Evolutionary conservation across 371 early-diverging fungal species (phyloP).

Genomic region (Zancudomyces culisetae): DNA sequence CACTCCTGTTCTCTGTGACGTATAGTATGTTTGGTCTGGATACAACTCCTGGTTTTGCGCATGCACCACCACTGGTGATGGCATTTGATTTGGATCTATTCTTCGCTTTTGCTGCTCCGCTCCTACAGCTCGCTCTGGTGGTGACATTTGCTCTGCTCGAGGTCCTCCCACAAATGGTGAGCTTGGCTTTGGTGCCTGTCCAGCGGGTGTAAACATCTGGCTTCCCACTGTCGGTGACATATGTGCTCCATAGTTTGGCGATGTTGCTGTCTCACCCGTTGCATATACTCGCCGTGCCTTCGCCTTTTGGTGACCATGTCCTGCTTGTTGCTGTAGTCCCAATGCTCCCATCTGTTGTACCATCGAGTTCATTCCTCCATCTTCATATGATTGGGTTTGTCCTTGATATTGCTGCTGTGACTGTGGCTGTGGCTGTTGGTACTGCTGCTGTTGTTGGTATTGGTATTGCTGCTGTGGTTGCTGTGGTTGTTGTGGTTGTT

Average conservation of each 20-base stretch:
- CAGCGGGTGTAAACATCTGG: neutral
- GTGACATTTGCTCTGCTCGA: neutral
- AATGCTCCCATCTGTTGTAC: neutral
- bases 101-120: slow-evolving; percentile 32
- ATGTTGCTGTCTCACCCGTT: neutral
- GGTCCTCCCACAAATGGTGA: neutral
- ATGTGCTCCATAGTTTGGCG: neutral
- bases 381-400: neutral
- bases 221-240: neutral
- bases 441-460: neutral
- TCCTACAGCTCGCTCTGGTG: neutral
- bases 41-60: slow-evolving; percentile 48
- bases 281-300: neutral
- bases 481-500: neutral
- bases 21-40: slow-evolving; percentile 40
- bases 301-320: neutral
- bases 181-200: neutral
- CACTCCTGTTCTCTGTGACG: slow-evolving; percentile 36
- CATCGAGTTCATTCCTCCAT: neutral
- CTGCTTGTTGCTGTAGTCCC: neutral
- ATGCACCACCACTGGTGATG: slow-evolving; percentile 71
- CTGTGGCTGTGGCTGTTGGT: neutral
- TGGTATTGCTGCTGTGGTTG: neutral
- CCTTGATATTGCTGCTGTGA: neutral
- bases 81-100: slow-evolving; percentile 88